Conservation (phyloP, 2,329 filamentous ascomycete genomes). For the Trichophyton mentagrophytes region DNA sequence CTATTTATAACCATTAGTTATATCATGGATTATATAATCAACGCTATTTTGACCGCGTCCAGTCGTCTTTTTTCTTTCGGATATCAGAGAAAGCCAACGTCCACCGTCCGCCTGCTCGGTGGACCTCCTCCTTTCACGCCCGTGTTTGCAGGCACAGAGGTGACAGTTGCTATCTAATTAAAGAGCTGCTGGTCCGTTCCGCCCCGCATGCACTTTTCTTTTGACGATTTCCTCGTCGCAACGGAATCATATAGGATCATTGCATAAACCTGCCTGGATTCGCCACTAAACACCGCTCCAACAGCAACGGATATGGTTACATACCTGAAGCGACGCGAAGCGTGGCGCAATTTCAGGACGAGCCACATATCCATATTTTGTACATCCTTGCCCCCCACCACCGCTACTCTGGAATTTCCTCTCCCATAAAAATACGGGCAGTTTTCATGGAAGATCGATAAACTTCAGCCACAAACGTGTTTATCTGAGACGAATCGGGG, state of each 20-base stretch:
- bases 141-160: too few species aligned
- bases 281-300: neutral
- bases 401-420: neutral
- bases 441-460: neutral
- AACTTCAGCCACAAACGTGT: constrained; percentile 1
- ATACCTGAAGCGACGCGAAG: neutral
- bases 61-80: neutral
- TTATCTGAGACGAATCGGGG: neutral
- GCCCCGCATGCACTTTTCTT: too few species aligned
- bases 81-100: neutral
- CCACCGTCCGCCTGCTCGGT: too few species aligned
- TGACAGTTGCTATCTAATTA: too few species aligned
- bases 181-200: too few species aligned
- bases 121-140: too few species aligned
- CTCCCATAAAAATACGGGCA: too few species aligned
- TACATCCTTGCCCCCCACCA: neutral
- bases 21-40: neutral
- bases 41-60: neutral
- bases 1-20: neutral
- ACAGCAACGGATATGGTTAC: neutral
- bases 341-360: neutral
- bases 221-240: too few species aligned
- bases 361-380: neutral
- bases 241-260: neutral
- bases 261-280: neutral